Evolutionary conservation across 148 eudicot species (phyloP), one percentile per base, ranked within the genome.

Genomic region (Rhododendron vialii): DNA sequence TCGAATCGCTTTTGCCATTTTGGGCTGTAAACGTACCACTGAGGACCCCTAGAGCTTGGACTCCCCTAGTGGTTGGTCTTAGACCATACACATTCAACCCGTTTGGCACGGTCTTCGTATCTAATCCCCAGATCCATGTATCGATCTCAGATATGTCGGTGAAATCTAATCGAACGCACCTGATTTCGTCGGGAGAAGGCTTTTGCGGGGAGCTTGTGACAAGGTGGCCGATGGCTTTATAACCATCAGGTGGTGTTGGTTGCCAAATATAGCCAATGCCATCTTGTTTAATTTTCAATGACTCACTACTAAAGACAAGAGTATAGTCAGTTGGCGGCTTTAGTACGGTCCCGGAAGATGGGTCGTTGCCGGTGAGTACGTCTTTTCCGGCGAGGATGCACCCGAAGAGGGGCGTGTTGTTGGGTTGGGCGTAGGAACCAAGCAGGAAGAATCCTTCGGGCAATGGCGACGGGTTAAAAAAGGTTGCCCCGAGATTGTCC

Each of bases 201-300:
- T 89, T 89, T 38, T 84, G 75, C 7, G 87, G 79, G 14, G 90
- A 81, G 51, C 13, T 84, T 0, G 89, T 87, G 75, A 89, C 85
- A 4, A 84, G 69, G 43, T 84, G 85, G 4, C 90, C 90, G 65
- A 78, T 77, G 13, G 89, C 76, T 35, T 84, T 87, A 55, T 89
- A 89, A 24, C 90, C 90, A 7, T 82, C 79, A 22, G 90, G 90
- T 26, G 90, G 85, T 5, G 15, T 89, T 61, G 90, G 90, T 11
- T 86, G 87, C 90, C 90, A 89, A 24, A 89, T 81, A 51, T 89
- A 89, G 0, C 90, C 90, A 65, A 76, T 82, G 2, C 82, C 87
- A 48, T 85, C 87, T 84, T 63, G 48, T 71, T 84, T 84, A 28
- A 38, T 78, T 26, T 89, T 89, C 41, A 78, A 50, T 26, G 88